Percentiles rank a stretch among this genome's conserved stretches.
Evolutionary conservation across 116 monocot genomes (phyloP).

Genomic region (Phalaenopsis hybrid): DNA sequence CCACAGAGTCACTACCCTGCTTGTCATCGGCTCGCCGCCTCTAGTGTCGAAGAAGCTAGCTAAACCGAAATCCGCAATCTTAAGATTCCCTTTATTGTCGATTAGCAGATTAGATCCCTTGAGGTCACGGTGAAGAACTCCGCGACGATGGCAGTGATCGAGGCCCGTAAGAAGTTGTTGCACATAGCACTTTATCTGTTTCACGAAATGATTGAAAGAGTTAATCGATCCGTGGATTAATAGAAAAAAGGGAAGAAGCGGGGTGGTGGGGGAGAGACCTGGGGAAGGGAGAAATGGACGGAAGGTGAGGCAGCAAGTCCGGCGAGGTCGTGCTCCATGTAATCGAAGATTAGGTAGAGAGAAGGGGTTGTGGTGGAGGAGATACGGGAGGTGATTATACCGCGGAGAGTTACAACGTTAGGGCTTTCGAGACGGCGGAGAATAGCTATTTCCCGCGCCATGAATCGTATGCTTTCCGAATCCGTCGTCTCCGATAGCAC

Average conservation of each 20-base stretch:
- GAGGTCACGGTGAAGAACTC: conserved; percentile 31
- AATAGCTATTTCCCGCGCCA: conserved; percentile 73
- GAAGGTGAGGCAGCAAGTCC: conserved; percentile 14
- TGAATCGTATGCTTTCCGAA: conserved; percentile 75
- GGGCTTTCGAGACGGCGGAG: conserved; percentile 64
- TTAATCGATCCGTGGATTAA: neutral
- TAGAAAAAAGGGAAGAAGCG: neutral
- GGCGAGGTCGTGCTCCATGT: conserved; percentile 33
- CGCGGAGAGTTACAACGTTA: conserved; percentile 61
- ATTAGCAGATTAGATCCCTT: conserved; percentile 34
- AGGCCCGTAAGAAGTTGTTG: conserved; percentile 29
- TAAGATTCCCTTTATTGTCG: conserved; percentile 23
- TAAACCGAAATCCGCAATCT: conserved; percentile 5
- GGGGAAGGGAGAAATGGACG: conserved; percentile 17
- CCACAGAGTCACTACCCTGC: conserved; percentile 34
- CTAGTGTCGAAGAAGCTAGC: conserved; percentile 23
- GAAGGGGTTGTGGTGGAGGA: conserved; percentile 46
- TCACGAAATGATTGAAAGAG: neutral
- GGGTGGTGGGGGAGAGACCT: neutral
- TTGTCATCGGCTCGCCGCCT: conserved; percentile 21
- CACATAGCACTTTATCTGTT: conserved; percentile 38
- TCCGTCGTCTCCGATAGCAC: conserved; percentile 13
- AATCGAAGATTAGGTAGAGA: conserved; percentile 78
- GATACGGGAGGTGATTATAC: conserved; percentile 64
- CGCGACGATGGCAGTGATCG: conserved; percentile 27